Evolutionary conservation across 495 filamentous ascomycete genomes (phyloP), one percentile per base, ranked within the genome.

Genomic region (Daldinia caldariorum): DNA sequence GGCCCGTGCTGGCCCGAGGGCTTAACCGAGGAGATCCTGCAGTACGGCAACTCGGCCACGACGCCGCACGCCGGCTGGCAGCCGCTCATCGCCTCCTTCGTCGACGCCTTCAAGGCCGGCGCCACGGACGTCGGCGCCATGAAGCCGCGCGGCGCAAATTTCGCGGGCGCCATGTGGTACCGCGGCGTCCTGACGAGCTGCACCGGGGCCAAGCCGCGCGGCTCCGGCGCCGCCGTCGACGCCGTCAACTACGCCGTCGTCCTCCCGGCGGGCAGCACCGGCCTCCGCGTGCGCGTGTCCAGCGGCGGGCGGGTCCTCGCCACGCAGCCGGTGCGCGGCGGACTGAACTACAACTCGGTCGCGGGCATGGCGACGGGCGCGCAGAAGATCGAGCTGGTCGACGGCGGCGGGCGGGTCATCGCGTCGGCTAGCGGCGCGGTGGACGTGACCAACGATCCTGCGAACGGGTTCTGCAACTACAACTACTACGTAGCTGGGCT

Each of bases 1-100:
- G 83, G 83, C 4, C 77, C 79, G 14, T 71, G 77, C 56, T 85
- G 82, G 82, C 34, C 74, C 22, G 67, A 76, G 31, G 68, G 67
- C 18, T 47, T 76, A 0, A 75, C 67, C 34, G 9, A 22, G 34
- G 76, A 78, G n/a, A 70, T 76, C 39, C 57, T 76, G 1, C 68
- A 74, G 8, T 70, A 63, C 29, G 63, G 63, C 39, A 81, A 82
- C 72, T 72, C 70, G 4, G 65, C 57, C 60, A 65, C 61, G 34
- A 43, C 6, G 1, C 68, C 71, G 39, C 67, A 76, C 68, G n/a
- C 32, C 57, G 72, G 64, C 0, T 71, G 71, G 71, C 73, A 74
- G 6, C 39, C 71, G 20, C 35, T 76, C 1, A 69, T 76, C 58
- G 18, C 50, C 29, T 76, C 73, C 50, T 74, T 76, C 60, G 54